Conservation (phyloP, 148 eudicot genomes). For the Gaultheria prostrata region DNA sequence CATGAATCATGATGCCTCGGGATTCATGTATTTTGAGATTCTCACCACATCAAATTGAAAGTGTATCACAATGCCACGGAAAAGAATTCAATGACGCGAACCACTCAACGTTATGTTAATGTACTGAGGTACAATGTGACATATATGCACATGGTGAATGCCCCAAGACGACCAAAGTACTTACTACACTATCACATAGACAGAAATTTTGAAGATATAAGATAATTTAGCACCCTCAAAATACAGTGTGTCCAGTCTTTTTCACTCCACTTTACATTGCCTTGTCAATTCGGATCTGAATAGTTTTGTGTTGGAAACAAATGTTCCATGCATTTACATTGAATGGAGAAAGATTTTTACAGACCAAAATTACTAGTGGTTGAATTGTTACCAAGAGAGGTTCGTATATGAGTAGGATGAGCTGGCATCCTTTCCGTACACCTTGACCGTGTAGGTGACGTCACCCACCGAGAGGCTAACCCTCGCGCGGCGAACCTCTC, state of each 20-base stretch:
- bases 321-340: no score
- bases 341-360: no score
- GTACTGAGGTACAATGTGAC: not conserved
- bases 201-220: not conserved
- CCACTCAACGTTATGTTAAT: not conserved
- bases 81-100: not conserved
- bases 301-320: not conserved
- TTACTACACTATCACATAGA: not conserved
- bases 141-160: not conserved
- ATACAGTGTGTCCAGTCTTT: not conserved
- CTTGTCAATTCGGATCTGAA: not conserved
- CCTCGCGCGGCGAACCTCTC: no score
- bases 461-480: no score
- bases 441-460: no score
- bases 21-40: not conserved
- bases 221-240: not conserved
- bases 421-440: no score
- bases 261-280: not conserved
- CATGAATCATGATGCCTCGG: not conserved
- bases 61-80: not conserved
- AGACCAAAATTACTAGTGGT: no score
- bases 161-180: not conserved
- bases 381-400: no score
- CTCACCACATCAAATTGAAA: not conserved
- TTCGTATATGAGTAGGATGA: no score